Evolutionary conservation across 129 eudicot genomes (phyloP), one percentile per base, ranked within the genome.

Genomic region (Centella asiatica): DNA sequence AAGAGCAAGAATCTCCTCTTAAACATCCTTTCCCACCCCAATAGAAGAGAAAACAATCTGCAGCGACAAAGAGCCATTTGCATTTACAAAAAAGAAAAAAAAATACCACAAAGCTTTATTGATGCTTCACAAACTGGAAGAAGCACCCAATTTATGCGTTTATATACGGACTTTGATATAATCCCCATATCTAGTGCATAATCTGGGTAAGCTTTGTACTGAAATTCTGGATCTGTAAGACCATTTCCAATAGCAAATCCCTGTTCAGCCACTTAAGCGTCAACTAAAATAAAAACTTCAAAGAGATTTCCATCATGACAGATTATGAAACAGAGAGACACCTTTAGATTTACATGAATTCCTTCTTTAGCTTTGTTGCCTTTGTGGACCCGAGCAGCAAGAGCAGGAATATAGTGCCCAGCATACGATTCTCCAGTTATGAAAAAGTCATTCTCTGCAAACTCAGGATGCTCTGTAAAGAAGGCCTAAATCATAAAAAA

Each of bases 241-340:
- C 80, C 80, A 33, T 76, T 76, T 19, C 80, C 80, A 59, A 76
- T 76, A 3, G 81, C 81, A 29, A 76, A 57, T 44, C 81, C 81
- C 81, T 76, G 64, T n/a, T 39, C 36, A 7, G 27, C 31, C 48
- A 33, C 28, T 56, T 31, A 36, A 6, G 23, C 19, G 27, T 33
- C 23, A 5, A 46, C 9, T 46, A n/a, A 57, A 57, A 8, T 6
- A 28, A 34, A 29, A 20, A 33, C 46, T 20, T 32, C 3, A 1
- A 34, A 19, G 5, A 57, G 4, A 33, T 10, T 56, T 10, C n/a
- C 20, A 28, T 24, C 19, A 18, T 5, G 15, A 8, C 4, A 44
- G 19, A 34, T 19, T 12, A 33, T 20, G 22, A 0, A 3, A 6
- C 11, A 40, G 11, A 61, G 18, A 23, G 20, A 15, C 66, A 76